phyloP scores from a whole-genome alignment of 164 flowering plant genomes.

The Piper betle region DNA sequence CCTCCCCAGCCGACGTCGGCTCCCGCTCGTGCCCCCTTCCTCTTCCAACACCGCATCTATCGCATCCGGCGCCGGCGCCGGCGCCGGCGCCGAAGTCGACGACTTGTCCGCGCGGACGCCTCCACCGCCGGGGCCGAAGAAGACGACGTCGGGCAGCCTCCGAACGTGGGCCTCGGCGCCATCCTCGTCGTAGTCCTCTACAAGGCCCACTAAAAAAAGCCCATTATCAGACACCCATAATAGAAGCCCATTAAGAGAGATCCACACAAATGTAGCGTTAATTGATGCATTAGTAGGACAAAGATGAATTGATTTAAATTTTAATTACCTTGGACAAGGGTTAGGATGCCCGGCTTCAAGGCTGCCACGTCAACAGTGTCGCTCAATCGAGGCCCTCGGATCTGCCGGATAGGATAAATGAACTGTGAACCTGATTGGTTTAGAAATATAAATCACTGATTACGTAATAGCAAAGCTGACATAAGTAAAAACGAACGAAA shows the following conservation, averaged over 20 bases:
- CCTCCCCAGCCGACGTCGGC: slow-evolving; percentile 65
- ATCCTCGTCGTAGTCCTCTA: slow-evolving; percentile 89
- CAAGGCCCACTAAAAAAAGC: neutral
- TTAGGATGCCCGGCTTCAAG: slow-evolving; percentile 70
- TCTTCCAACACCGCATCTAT: slow-evolving; percentile 23
- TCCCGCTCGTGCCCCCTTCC: slow-evolving; percentile 65
- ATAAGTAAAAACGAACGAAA: neutral
- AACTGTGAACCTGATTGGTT: neutral
- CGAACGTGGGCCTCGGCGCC: slow-evolving; percentile 80
- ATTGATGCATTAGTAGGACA: neutral
- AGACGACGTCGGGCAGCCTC: slow-evolving; percentile 67
- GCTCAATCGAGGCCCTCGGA: slow-evolving; percentile 63
- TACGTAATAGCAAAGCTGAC: no score
- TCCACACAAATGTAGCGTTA: neutral
- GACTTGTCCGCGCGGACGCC: slow-evolving; percentile 15
- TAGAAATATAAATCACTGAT: no score
- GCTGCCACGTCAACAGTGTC: slow-evolving; percentile 87
- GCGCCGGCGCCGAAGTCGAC: slow-evolving; percentile 6
- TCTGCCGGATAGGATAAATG: slow-evolving; percentile 22
- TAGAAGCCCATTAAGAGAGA: no score
- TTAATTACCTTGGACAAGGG: slow-evolving; percentile 53
- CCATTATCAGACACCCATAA: neutral
- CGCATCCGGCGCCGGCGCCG: slow-evolving; percentile 13
- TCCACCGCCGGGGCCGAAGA: slow-evolving; percentile 49
- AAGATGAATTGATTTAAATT: neutral